These are phyloP conservation scores for Aotearoamyces nothofagi DNA, from an alignment of 2,329 filamentous ascomycete species.

Conservation along the genomic window DNA sequence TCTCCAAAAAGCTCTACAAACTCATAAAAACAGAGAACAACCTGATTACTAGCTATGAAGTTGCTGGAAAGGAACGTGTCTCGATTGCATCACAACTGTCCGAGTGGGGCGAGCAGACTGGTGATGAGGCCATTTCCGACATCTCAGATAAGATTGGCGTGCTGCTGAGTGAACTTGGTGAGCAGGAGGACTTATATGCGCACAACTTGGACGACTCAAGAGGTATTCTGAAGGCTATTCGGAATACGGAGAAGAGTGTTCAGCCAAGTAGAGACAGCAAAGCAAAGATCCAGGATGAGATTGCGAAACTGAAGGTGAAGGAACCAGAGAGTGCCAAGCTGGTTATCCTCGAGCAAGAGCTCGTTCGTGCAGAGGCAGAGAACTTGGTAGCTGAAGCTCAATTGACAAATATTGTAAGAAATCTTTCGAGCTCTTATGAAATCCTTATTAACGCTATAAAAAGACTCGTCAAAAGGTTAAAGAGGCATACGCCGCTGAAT, in stretches of 20 bases:
- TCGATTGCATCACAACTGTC: constrained; percentile 81
- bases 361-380: constrained; percentile 90
- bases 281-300: constrained; percentile 80
- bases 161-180: constrained; percentile 78
- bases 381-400: constrained; percentile 93
- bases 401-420: constrained; percentile 75
- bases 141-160: constrained; percentile 94
- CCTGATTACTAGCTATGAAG: constrained; percentile 70
- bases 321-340: constrained; percentile 75
- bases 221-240: constrained; percentile 71
- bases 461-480: constrained; percentile 93
- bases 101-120: constrained; percentile 89
- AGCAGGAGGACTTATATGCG: constrained; percentile 82
- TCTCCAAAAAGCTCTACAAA: constrained; percentile 76
- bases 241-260: constrained; percentile 90
- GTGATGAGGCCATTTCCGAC: constrained; percentile 75
- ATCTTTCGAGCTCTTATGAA: not conserved
- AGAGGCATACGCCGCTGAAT: constrained; percentile 80
- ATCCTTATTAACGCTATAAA: not conserved
- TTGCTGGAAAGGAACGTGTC: constrained; percentile 69
- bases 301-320: constrained; percentile 80
- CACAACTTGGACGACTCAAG: constrained; percentile 79
- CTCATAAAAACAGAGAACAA: constrained; percentile 94
- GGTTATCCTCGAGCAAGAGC: constrained; percentile 82
- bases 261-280: constrained; percentile 84